These are phyloP conservation scores for Phytophthora citrophthora DNA, from an alignment of 352 stramenopile species.

Conservation along the genomic window DNA sequence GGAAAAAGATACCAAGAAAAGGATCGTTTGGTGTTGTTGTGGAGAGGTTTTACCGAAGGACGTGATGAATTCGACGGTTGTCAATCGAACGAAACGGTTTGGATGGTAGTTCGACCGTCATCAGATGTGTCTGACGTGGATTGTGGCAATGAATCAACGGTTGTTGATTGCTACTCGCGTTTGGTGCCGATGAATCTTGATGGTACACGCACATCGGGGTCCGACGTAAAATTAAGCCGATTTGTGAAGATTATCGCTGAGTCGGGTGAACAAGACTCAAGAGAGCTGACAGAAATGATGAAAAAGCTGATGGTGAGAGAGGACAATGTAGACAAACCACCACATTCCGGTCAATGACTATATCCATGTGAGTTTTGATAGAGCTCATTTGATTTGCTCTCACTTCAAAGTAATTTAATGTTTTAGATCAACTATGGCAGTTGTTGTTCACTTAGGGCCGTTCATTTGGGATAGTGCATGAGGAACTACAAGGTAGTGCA, in stretches of 20 bases:
- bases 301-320: background rate
- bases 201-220: background rate
- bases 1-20: background rate
- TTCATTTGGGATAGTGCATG: no score
- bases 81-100: background rate
- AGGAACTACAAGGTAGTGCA: no score
- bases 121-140: background rate
- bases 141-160: background rate
- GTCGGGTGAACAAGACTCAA: background rate
- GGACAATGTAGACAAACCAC: no score
- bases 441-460: no score
- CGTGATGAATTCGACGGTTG: background rate
- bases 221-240: background rate
- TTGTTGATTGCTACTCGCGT: constrained; percentile 1
- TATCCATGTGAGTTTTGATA: no score
- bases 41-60: constrained; percentile 1
- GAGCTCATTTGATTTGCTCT: no score
- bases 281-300: background rate
- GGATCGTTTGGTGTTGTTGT: background rate
- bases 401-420: no score
- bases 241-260: constrained; percentile 1
- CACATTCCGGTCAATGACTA: no score
- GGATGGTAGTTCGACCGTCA: background rate
- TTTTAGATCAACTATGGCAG: no score
- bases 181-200: background rate